These are phyloP conservation scores for Cicer judaicum DNA, from an alignment of 306 rosid genomes.

Conservation along the genomic window DNA sequence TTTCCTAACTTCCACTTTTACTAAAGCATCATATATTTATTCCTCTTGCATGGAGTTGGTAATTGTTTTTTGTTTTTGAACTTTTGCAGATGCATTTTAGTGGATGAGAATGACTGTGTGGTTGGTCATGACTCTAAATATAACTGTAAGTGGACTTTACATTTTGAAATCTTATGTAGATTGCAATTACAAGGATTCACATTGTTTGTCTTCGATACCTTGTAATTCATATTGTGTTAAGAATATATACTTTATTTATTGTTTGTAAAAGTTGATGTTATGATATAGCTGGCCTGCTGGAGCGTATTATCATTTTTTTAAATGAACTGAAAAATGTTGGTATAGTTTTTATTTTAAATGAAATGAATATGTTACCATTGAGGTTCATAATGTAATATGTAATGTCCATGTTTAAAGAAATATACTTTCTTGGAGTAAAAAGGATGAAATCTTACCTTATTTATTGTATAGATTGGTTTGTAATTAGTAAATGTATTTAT, in stretches of 20 bases:
- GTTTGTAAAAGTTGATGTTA: conserved; percentile 10
- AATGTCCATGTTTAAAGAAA: neutral
- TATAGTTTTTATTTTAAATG: too few species aligned
- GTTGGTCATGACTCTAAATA: conserved; percentile 97
- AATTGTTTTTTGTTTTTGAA: conserved; percentile 33
- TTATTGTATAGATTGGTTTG: neutral
- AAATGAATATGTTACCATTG: neutral
- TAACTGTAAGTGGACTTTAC: conserved; percentile 69
- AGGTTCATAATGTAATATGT: neutral
- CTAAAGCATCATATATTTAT: conserved; percentile 22
- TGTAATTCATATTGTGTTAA: conserved; percentile 3
- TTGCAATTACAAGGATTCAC: conserved; percentile 4
- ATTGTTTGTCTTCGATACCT: conserved; percentile 18
- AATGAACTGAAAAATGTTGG: neutral
- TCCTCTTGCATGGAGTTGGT: conserved; percentile 33
- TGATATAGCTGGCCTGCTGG: neutral
- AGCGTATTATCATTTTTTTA: neutral
- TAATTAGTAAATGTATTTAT: conserved; percentile 7
- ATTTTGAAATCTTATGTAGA: conserved; percentile 20
- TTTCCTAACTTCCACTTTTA: conserved; percentile 16
- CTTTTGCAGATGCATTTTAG: conserved; percentile 85
- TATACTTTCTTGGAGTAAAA: conserved; percentile 1
- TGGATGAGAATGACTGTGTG: conserved; percentile 90
- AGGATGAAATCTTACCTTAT: conserved; percentile 4
- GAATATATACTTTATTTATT: neutral